Percentiles rank a stretch among this genome's conserved stretches.
These are phyloP conservation scores for Epichloe brachyelytri DNA, from an alignment of 2,329 filamentous ascomycete species.

Conservation along the genomic window DNA sequence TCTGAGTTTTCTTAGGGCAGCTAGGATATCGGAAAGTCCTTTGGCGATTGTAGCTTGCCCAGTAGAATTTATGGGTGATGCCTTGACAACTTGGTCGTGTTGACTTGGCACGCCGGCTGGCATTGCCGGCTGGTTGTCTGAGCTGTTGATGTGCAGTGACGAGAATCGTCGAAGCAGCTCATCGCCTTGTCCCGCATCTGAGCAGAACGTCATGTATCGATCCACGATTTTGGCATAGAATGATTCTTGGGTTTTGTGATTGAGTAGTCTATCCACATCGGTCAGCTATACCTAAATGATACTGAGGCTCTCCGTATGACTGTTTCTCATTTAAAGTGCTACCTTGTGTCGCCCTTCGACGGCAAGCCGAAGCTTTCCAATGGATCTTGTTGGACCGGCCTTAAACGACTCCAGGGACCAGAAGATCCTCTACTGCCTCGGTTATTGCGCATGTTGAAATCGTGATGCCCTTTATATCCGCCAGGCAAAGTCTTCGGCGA, in stretches of 20 bases:
- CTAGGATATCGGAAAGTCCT: slow-evolving; percentile 61
- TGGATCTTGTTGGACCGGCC: slow-evolving; percentile 61
- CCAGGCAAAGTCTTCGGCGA: neutral
- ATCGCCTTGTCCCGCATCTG: slow-evolving; percentile 55
- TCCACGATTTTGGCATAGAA: slow-evolving; percentile 84
- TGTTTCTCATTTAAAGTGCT: slow-evolving; percentile 1
- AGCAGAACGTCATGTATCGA: slow-evolving; percentile 82
- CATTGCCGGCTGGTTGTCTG: neutral
- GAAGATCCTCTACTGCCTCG: slow-evolving; percentile 26
- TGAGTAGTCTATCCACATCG: slow-evolving; percentile 42
- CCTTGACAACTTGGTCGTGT: neutral
- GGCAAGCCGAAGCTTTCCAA: slow-evolving; percentile 73
- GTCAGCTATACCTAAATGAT: neutral
- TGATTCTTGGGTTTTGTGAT: slow-evolving; percentile 65
- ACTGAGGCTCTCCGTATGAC: neutral
- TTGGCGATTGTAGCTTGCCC: slow-evolving; percentile 31
- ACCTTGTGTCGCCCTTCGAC: slow-evolving; percentile 85
- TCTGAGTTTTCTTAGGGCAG: slow-evolving; percentile 80
- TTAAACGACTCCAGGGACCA: slow-evolving; percentile 56
- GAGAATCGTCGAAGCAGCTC: slow-evolving; percentile 66
- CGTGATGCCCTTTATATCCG: neutral
- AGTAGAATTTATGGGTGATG: slow-evolving; percentile 6
- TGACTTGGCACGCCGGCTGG: neutral
- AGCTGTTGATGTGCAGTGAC: slow-evolving; percentile 31
- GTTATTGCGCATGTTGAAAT: slow-evolving; percentile 8